phyloP scores from a whole-genome alignment of 2,329 filamentous ascomycete species.

The Xylaria digitata region DNA sequence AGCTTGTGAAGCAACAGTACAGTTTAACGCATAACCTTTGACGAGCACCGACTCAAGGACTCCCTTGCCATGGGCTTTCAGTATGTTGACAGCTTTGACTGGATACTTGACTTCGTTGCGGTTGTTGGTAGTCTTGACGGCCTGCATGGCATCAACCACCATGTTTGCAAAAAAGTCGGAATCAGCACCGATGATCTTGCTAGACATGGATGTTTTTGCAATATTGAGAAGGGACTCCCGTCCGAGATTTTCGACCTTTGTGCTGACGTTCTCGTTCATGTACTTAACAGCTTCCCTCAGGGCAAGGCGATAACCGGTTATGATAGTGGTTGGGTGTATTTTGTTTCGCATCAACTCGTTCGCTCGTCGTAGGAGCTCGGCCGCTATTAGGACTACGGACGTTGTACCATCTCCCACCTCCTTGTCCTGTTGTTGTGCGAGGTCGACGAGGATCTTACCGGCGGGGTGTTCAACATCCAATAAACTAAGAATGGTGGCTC shows the following conservation, averaged over 20 bases:
- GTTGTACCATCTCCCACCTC: slow-evolving; percentile 99
- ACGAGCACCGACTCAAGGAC: slow-evolving; percentile 87
- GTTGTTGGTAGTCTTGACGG: slow-evolving; percentile 93
- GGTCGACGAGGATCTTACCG: slow-evolving; percentile 96
- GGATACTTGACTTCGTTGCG: slow-evolving; percentile 94
- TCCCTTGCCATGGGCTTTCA: slow-evolving; percentile 98
- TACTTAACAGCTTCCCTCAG: slow-evolving; percentile 97
- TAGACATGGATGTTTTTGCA: slow-evolving; percentile 98
- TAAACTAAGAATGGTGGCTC: slow-evolving; percentile 93
- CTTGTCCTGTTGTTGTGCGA: slow-evolving; percentile 98
- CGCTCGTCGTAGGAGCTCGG: slow-evolving; percentile 89
- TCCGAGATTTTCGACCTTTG: slow-evolving; percentile 91
- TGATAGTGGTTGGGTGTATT: slow-evolving; percentile 99
- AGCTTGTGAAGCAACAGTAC: slow-evolving; percentile 96
- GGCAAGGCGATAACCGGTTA: slow-evolving; percentile 95
- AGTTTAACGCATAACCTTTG: slow-evolving; percentile 98
- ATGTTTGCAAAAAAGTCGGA: slow-evolving; percentile 97
- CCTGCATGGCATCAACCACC: slow-evolving; percentile 95
- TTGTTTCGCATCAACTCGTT: slow-evolving; percentile 99
- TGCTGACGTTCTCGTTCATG: slow-evolving; percentile 98
- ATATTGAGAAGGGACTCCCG: slow-evolving; percentile 93
- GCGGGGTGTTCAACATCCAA: slow-evolving; percentile 98
- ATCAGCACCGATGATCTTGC: slow-evolving; percentile 97
- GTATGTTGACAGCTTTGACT: slow-evolving; percentile 98
- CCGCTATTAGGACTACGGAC: slow-evolving; percentile 95